These are phyloP conservation scores for Rossbeevera mucosa DNA, from an alignment of 768 basidiomycete species.

Conservation along the genomic window DNA sequence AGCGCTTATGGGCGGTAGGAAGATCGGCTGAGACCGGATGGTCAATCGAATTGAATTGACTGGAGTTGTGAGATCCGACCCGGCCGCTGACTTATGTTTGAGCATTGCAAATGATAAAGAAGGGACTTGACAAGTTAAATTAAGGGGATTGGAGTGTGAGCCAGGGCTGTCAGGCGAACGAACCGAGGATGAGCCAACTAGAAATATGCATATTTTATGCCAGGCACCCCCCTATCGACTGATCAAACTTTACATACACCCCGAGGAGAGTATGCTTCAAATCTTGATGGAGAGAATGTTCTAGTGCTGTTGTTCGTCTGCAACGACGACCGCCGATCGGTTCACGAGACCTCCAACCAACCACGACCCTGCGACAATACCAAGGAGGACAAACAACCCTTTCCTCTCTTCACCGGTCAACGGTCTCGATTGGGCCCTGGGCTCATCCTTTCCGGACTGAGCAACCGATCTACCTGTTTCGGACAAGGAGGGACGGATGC, in stretches of 20 bases:
- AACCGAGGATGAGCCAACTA: background rate
- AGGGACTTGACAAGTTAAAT: background rate
- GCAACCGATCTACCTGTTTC: constrained; percentile 8
- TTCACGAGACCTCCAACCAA: constrained; percentile 36
- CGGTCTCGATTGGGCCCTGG: constrained; percentile 25
- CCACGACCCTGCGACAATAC: constrained; percentile 48
- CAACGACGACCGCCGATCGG: constrained; percentile 1
- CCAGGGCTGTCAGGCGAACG: background rate
- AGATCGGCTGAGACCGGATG: constrained; percentile 6
- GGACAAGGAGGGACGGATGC: constrained; percentile 15
- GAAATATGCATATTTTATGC: too few species aligned
- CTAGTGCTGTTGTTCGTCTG: constrained; percentile 18
- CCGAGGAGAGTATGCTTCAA: background rate
- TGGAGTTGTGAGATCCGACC: background rate
- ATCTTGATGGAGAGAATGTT: background rate
- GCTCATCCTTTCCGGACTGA: constrained; percentile 15
- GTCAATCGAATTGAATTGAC: background rate
- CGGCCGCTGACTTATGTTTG: background rate
- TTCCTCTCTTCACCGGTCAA: constrained; percentile 41
- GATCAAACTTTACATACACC: background rate
- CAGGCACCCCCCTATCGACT: background rate
- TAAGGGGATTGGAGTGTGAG: background rate
- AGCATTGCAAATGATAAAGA: background rate
- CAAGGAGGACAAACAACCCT: constrained; percentile 47
- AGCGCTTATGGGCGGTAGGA: constrained; percentile 2